A percentile compares a stretch with the other conserved stretches of the same genome.
phyloP scores from a whole-genome alignment of 177 flowering plant species.

The Vitis hybrid region DNA sequence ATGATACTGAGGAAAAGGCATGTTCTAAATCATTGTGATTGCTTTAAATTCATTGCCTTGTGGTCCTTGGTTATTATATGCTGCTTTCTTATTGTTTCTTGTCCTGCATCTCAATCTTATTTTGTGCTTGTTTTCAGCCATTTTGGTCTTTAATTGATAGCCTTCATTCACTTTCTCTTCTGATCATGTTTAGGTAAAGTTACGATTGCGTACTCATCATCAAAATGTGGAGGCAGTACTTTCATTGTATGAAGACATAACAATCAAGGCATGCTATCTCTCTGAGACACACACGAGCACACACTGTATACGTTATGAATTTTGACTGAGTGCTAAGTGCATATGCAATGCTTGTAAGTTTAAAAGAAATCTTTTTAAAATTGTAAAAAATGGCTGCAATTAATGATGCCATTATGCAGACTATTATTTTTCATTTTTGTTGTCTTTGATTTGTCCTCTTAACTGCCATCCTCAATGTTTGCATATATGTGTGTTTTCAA shows the following conservation, averaged over 20 bases:
- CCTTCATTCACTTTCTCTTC: background rate
- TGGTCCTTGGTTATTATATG: background rate
- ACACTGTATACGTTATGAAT: background rate
- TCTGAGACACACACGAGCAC: background rate
- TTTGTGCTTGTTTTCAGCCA: background rate
- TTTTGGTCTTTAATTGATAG: background rate
- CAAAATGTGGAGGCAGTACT: conserved; percentile 84
- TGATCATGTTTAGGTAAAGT: conserved; percentile 55
- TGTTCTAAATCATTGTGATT: conserved; percentile 5
- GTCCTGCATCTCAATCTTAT: background rate
- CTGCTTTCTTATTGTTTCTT: background rate
- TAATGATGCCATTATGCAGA: too few relatives aligned
- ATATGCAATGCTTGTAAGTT: too few relatives aligned
- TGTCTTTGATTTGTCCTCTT: too few relatives aligned
- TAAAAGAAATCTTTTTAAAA: too few relatives aligned
- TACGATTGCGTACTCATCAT: conserved; percentile 80
- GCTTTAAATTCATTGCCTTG: background rate
- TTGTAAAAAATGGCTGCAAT: too few relatives aligned
- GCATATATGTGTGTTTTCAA: too few relatives aligned
- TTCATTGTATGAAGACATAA: conserved; percentile 65
- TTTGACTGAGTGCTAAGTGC: too few relatives aligned
- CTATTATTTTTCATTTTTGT: too few relatives aligned
- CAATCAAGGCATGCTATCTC: conserved; percentile 51
- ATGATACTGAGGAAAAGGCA: conserved; percentile 97
- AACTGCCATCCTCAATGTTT: too few relatives aligned